A percentile compares a stretch with the other conserved stretches of the same genome.
Conservation (phyloP, 2,329 filamentous ascomycete species). For the Hawksworthiomyces lignivorus region DNA sequence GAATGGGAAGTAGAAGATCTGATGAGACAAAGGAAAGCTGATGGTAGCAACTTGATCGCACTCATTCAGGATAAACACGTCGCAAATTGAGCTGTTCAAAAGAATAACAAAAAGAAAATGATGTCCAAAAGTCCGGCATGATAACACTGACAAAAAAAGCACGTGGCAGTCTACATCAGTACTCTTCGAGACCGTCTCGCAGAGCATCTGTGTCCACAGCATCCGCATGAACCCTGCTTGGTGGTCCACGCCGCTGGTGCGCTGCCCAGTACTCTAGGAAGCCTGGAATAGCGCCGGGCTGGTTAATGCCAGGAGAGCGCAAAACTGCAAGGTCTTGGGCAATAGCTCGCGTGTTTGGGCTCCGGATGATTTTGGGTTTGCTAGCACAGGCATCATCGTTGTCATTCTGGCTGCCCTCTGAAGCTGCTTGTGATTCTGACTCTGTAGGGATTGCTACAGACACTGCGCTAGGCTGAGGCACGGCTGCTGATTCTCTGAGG, state of each 20-base stretch:
- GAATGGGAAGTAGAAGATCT: no score
- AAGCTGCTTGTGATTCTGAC: no score
- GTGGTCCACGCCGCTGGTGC: slow-evolving; percentile 42
- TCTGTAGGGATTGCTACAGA: no score
- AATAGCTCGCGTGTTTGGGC: neutral
- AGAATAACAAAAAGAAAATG: no score
- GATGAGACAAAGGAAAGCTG: neutral
- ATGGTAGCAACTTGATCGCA: no score
- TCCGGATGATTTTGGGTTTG: slow-evolving; percentile 7
- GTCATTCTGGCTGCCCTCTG: neutral
- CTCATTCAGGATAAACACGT: no score
- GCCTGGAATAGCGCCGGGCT: slow-evolving; percentile 65
- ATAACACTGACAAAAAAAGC: neutral
- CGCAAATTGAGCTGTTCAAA: no score
- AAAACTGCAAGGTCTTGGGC: slow-evolving; percentile 27
- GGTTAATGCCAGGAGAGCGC: slow-evolving; percentile 68
- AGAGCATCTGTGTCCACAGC: slow-evolving; percentile 53
- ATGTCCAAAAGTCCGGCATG: neutral
- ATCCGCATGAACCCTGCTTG: slow-evolving; percentile 50
- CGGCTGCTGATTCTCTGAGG: no score
- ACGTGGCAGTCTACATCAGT: no score
- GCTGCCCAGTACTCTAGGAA: slow-evolving; percentile 52
- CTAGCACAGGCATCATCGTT: neutral
- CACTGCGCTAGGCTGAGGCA: no score
- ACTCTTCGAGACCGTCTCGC: slow-evolving; percentile 47